Conservation (phyloP, 495 filamentous ascomycete genomes). For the Annulohypoxylon maeteangense region DNA sequence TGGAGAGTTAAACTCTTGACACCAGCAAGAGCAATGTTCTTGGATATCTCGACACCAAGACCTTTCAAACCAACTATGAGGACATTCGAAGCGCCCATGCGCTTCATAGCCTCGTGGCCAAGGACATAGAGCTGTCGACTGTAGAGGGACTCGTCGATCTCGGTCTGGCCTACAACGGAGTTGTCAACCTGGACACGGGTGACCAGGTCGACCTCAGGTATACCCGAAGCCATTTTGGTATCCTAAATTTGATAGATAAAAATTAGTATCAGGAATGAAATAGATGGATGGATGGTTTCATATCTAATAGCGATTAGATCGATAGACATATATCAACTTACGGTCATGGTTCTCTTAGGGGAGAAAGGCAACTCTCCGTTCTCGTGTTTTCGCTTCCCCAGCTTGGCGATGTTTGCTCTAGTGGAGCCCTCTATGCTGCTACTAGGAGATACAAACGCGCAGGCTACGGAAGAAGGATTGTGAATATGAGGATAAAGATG, state of each 20-base stretch:
- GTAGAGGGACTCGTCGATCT: slow-evolving; percentile 98
- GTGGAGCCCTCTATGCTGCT: slow-evolving; percentile 30
- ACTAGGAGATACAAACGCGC: slow-evolving; percentile 6
- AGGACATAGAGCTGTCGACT: slow-evolving; percentile 98
- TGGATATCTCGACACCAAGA: slow-evolving; percentile 97
- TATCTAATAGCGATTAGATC: too few species aligned
- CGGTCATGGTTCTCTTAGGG: slow-evolving; percentile 85
- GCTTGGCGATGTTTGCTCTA: slow-evolving; percentile 51
- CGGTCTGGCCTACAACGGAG: slow-evolving; percentile 60
- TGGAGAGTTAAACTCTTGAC: slow-evolving; percentile 84
- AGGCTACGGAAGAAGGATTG: neutral
- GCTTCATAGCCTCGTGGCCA: slow-evolving; percentile 99
- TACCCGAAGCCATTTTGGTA: slow-evolving; percentile 51
- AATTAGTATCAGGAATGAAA: neutral
- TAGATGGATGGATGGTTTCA: neutral
- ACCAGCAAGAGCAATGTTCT: slow-evolving; percentile 97
- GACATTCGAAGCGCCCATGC: slow-evolving; percentile 96
- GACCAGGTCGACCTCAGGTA: slow-evolving; percentile 69
- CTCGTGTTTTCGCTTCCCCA: slow-evolving; percentile 89
- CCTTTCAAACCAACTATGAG: slow-evolving; percentile 93
- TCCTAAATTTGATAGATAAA: slow-evolving; percentile 47
- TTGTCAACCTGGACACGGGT: slow-evolving; percentile 87
- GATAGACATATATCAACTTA: too few species aligned
- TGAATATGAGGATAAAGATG: neutral
- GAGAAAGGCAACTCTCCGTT: slow-evolving; percentile 77